These are phyloP conservation scores for Aureobasidium sp. DNA, from an alignment of 2,329 filamentous ascomycete genomes.

Conservation along the genomic window DNA sequence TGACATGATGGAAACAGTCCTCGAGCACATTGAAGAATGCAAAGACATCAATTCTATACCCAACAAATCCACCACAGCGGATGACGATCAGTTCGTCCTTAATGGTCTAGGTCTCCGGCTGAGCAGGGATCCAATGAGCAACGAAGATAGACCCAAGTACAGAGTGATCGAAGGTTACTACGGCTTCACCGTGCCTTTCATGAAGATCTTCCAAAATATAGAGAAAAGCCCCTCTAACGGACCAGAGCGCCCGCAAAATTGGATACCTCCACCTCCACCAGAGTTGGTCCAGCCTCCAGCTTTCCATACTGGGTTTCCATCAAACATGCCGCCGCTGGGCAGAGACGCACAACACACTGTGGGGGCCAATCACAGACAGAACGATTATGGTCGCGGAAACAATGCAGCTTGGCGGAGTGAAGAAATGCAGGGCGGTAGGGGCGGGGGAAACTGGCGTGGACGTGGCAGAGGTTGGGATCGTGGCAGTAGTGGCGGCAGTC, in stretches of 20 bases:
- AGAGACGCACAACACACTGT: not conserved
- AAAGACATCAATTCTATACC: constrained; percentile 11
- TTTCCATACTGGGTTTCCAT: not conserved
- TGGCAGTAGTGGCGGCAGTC: not conserved
- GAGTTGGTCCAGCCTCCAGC: constrained; percentile 3
- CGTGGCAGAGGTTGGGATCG: not conserved
- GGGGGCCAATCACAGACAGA: not conserved
- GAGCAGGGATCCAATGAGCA: not conserved
- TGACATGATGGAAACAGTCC: constrained; percentile 14
- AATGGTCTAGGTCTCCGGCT: constrained; percentile 18
- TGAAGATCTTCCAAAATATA: constrained; percentile 12
- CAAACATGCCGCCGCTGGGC: not conserved
- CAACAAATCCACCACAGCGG: constrained; percentile 2
- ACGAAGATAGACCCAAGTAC: not conserved
- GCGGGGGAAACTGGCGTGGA: constrained; percentile 8
- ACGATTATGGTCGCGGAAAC: not conserved
- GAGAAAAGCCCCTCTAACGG: not conserved
- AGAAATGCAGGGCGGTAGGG: not conserved
- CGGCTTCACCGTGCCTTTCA: constrained; percentile 12
- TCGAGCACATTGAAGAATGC: constrained; percentile 12
- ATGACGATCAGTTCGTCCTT: not conserved
- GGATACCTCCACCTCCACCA: constrained; percentile 8
- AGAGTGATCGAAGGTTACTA: constrained; percentile 17
- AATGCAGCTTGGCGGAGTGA: not conserved
- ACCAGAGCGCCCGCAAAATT: not conserved